phyloP scores from a whole-genome alignment of 140 eudicot genomes.

The Ambrosia hybrid region DNA sequence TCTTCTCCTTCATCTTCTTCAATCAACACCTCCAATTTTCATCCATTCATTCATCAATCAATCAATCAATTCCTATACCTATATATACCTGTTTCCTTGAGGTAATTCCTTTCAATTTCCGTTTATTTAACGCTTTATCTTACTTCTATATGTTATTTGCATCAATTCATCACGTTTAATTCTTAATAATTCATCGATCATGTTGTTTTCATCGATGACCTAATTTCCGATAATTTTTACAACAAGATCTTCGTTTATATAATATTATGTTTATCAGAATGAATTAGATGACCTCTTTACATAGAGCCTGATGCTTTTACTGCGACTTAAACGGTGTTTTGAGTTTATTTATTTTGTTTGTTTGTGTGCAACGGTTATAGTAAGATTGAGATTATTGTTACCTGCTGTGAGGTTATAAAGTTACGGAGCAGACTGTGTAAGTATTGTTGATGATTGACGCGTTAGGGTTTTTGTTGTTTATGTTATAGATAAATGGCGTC shows the following conservation, averaged over 20 bases:
- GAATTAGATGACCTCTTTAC: conserved; percentile 7
- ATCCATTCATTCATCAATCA: conserved; percentile 6
- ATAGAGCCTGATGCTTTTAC: conserved; percentile 6
- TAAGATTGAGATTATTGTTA: not conserved
- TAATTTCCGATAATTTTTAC: conserved; percentile 22
- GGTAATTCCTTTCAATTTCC: conserved; percentile 17
- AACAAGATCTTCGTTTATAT: not conserved
- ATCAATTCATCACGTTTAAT: conserved; percentile 3
- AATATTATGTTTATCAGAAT: not conserved
- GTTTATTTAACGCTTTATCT: conserved; percentile 16
- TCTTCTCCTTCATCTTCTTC: not conserved
- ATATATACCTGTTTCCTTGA: conserved; percentile 17
- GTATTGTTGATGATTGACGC: conserved; percentile 17
- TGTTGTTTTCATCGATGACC: conserved; percentile 15
- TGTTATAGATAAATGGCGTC: conserved; percentile 59
- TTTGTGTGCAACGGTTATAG: conserved; percentile 1
- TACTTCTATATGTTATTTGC: not conserved
- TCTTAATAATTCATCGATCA: not conserved
- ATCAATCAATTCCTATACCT: no score
- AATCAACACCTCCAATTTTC: conserved; percentile 8
- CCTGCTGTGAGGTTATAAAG: not conserved
- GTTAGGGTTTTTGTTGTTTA: conserved; percentile 11
- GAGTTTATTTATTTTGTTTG: not conserved
- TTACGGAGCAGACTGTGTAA: conserved; percentile 20
- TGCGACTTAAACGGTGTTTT: not conserved